Percentiles rank a stretch among this genome's conserved stretches.
These are phyloP conservation scores for Digitaria exilis DNA, from an alignment of 202 grass and related monocot genomes.

Conservation along the genomic window DNA sequence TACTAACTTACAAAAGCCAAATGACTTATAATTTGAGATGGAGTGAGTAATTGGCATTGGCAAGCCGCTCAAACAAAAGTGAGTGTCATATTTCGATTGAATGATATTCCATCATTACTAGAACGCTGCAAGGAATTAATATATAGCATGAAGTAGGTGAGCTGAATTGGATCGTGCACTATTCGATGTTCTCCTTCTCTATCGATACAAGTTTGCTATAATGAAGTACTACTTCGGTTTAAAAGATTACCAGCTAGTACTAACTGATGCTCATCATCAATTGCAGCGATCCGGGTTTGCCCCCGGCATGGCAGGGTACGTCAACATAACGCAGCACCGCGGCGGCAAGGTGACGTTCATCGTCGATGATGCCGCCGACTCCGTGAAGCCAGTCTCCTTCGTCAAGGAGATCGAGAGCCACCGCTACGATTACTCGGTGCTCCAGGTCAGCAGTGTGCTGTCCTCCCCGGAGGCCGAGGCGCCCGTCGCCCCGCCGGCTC, in stretches of 20 bases:
- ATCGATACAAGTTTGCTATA: not conserved
- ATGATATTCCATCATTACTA: conserved; percentile 5
- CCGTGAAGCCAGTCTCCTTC: conserved; percentile 37
- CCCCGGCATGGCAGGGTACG: conserved; percentile 79
- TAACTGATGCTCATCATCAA: not conserved
- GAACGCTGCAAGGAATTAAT: too few relatives aligned
- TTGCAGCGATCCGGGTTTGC: conserved; percentile 84
- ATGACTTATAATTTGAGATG: too few relatives aligned
- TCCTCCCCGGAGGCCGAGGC: conserved; percentile 90
- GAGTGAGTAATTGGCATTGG: too few relatives aligned
- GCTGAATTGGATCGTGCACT: not conserved
- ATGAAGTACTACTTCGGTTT: too few relatives aligned
- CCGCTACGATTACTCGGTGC: conserved; percentile 75
- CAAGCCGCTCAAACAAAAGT: not conserved
- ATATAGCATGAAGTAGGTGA: conserved; percentile 16
- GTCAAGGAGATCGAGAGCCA: conserved; percentile 62
- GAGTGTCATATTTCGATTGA: not conserved
- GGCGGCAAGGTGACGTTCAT: conserved; percentile 74
- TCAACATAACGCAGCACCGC: conserved; percentile 89
- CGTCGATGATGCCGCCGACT: conserved; percentile 59
- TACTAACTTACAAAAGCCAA: too few relatives aligned
- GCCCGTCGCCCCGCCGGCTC: conserved; percentile 70
- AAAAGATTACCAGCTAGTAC: not conserved
- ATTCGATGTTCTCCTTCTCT: not conserved
- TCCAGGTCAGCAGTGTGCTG: conserved; percentile 64